Evolutionary conservation across 495 filamentous ascomycete genomes (phyloP).

Genomic region (Zalerion maritima): DNA sequence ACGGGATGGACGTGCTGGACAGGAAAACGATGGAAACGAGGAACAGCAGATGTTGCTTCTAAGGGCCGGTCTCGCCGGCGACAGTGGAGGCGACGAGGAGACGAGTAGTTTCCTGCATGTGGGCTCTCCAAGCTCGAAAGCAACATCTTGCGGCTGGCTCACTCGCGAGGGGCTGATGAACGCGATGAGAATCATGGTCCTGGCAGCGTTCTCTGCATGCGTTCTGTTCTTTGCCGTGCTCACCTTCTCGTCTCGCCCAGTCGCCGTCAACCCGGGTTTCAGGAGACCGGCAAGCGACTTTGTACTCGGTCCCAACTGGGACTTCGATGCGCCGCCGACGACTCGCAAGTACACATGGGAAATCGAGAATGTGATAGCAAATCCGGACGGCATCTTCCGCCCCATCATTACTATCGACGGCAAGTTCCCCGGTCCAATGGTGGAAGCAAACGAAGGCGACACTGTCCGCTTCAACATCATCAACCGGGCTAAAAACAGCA

Average conservation of each 20-base stretch:
- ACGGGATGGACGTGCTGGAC: no score
- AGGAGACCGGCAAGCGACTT: slow-evolving; percentile 24
- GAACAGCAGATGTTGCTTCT: no score
- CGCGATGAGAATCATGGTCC: no score
- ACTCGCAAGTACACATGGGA: slow-evolving; percentile 33
- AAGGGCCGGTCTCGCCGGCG: no score
- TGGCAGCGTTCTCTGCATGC: no score
- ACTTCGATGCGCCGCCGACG: slow-evolving; percentile 23
- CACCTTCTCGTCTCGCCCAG: slow-evolving; percentile 57
- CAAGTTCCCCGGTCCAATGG: slow-evolving; percentile 36
- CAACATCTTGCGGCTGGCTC: no score
- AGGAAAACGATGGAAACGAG: no score
- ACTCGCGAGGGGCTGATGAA: no score
- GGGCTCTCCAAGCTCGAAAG: no score
- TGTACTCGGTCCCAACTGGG: slow-evolving; percentile 30
- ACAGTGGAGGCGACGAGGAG: no score
- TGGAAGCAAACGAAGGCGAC: slow-evolving; percentile 34
- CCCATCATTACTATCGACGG: slow-evolving; percentile 36
- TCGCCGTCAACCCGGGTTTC: slow-evolving; percentile 30
- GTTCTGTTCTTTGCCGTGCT: no score
- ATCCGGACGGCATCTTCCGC: slow-evolving; percentile 38
- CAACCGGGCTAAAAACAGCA: slow-evolving; percentile 29
- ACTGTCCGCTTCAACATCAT: slow-evolving; percentile 29
- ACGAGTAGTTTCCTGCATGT: no score
- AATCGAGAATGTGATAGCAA: slow-evolving; percentile 31